Percentiles rank a stretch among this genome's conserved stretches.
Evolutionary conservation across 177 flowering plant genomes (phyloP).

Genomic region (Telopea speciosissima): DNA sequence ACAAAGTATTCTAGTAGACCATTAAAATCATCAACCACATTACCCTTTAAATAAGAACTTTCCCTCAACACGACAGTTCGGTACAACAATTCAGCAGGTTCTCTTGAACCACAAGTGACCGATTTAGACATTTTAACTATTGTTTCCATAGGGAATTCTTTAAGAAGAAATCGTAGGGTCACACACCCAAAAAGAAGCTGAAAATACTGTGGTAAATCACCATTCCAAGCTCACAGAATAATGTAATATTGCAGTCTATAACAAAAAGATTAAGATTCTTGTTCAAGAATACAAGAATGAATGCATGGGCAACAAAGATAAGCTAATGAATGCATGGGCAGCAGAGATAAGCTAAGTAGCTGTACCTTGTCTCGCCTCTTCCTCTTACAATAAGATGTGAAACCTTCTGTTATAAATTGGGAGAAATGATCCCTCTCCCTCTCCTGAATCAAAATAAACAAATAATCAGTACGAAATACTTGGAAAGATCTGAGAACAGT

Average conservation of each 20-base stretch:
- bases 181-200: not conserved
- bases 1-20: not conserved
- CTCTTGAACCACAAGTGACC: not conserved
- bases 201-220: not conserved
- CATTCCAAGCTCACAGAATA: not conserved
- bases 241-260: not conserved
- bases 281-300: not conserved
- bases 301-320: not conserved
- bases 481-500: slow-evolving; percentile 1
- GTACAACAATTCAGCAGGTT: not conserved
- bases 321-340: not conserved
- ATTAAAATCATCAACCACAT: not conserved
- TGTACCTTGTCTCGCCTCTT: slow-evolving; percentile 94
- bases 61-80: not conserved
- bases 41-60: not conserved
- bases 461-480: not conserved
- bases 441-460: slow-evolving; percentile 43
- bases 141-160: not conserved
- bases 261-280: too few relatives aligned
- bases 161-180: not conserved
- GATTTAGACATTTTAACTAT: too few relatives aligned
- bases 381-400: slow-evolving; percentile 92
- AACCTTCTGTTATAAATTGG: slow-evolving; percentile 92
- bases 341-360: not conserved
- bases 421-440: slow-evolving; percentile 94